Conservation (phyloP, 2,329 filamentous ascomycete genomes). For the Colletotrichum tropicale region DNA sequence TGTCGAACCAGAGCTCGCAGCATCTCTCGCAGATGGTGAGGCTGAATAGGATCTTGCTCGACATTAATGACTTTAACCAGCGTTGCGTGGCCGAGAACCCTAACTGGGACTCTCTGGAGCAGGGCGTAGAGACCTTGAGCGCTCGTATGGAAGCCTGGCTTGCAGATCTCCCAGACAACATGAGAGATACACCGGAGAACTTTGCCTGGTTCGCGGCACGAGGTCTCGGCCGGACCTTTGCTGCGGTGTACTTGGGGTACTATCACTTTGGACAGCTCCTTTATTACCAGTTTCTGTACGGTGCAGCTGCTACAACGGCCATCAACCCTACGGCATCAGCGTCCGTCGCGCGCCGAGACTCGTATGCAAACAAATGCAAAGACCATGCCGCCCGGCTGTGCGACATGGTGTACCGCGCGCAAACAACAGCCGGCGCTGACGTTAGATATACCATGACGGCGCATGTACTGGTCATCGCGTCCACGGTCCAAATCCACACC, state of each 20-base stretch:
- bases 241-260: slow-evolving; percentile 49
- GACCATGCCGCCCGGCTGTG: slow-evolving; percentile 40
- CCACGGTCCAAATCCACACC: slow-evolving; percentile 49
- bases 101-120: slow-evolving; percentile 30
- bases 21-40: slow-evolving; percentile 32
- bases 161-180: slow-evolving; percentile 33
- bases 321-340: slow-evolving; percentile 8
- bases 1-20: slow-evolving; percentile 23
- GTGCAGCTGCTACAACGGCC: slow-evolving; percentile 21
- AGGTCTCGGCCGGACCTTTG: slow-evolving; percentile 46
- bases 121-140: slow-evolving; percentile 32
- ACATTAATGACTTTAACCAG: slow-evolving; percentile 44
- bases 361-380: slow-evolving; percentile 43
- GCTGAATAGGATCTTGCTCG: slow-evolving; percentile 36
- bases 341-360: slow-evolving; percentile 26
- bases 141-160: slow-evolving; percentile 38
- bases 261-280: slow-evolving; percentile 51
- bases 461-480: slow-evolving; percentile 50
- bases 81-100: slow-evolving; percentile 29
- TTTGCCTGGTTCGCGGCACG: slow-evolving; percentile 36
- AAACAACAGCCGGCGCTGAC: slow-evolving; percentile 38
- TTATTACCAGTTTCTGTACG: slow-evolving; percentile 48
- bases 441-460: slow-evolving; percentile 48
- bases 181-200: slow-evolving; percentile 43
- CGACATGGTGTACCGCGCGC: slow-evolving; percentile 43